Evolutionary conservation across 768 basidiomycete genomes (phyloP).

Genomic region (Mrakia blollopis): DNA sequence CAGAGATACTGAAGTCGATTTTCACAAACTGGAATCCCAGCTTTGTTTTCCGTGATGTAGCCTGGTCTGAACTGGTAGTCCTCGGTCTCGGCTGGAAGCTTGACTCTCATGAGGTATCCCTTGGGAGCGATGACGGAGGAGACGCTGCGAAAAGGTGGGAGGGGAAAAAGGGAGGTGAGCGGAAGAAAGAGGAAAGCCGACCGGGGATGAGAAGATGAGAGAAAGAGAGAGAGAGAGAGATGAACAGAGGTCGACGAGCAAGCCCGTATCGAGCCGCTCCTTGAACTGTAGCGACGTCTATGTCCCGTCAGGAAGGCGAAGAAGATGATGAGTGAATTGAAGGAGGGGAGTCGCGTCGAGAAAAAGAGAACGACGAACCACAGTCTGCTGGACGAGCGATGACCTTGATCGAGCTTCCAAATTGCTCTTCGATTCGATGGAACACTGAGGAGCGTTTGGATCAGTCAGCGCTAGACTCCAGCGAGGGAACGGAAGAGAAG

Average conservation of each 20-base stretch:
- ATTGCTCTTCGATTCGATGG: conserved; percentile 53
- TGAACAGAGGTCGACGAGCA: conserved; percentile 49
- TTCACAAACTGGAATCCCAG: conserved; percentile 72
- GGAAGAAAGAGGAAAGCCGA: too few relatives aligned
- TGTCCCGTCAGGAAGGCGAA: not conserved
- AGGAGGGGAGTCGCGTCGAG: not conserved
- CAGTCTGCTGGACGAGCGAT: conserved; percentile 80
- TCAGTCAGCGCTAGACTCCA: not conserved
- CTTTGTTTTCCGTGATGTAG: conserved; percentile 72
- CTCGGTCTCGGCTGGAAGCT: conserved; percentile 78
- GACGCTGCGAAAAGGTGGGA: conserved; percentile 44
- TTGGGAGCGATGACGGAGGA: conserved; percentile 76
- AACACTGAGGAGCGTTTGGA: not conserved
- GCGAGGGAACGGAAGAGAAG: too few relatives aligned
- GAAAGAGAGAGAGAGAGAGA: conserved; percentile 42
- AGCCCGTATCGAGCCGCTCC: conserved; percentile 86
- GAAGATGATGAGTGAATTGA: not conserved
- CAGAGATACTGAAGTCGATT: conserved; percentile 84
- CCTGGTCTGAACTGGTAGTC: conserved; percentile 67
- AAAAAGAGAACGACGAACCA: not conserved
- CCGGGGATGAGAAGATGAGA: too few relatives aligned
- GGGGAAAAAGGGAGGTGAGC: conserved; percentile 41
- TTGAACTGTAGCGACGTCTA: conserved; percentile 79
- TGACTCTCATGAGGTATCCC: conserved; percentile 80
- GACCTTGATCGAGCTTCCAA: conserved; percentile 60